These are phyloP conservation scores for Xylaria sp. DNA, from an alignment of 2,329 filamentous ascomycete genomes.

Conservation along the genomic window DNA sequence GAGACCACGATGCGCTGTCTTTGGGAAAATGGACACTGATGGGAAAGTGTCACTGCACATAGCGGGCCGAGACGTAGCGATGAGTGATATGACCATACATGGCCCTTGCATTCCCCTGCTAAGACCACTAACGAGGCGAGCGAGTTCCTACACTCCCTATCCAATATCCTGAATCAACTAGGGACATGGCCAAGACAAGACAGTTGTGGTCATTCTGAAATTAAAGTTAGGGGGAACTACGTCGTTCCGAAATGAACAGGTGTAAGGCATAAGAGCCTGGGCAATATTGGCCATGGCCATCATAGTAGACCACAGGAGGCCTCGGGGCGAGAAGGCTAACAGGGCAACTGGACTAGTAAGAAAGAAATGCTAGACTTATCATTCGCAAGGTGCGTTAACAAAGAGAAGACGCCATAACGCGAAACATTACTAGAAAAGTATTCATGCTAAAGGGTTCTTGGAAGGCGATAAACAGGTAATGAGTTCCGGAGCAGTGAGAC, in stretches of 20 bases:
- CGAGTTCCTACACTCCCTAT: neutral
- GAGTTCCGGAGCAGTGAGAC: too few relatives aligned
- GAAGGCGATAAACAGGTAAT: neutral
- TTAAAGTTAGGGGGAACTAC: constrained; percentile 42
- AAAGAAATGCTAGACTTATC: neutral
- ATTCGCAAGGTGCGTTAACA: neutral
- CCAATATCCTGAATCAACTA: neutral
- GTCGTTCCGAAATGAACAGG: constrained; percentile 50
- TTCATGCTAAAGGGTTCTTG: neutral
- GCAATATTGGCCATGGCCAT: neutral
- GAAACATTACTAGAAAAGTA: constrained; percentile 14
- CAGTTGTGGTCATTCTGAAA: constrained; percentile 17
- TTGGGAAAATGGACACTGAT: neutral
- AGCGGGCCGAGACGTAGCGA: neutral
- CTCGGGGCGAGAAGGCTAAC: neutral
- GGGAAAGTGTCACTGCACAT: neutral
- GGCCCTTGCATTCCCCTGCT: neutral
- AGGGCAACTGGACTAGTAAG: neutral
- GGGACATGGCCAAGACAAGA: constrained; percentile 8
- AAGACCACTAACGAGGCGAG: neutral
- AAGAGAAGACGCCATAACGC: neutral
- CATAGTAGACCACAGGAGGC: neutral
- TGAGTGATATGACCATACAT: neutral
- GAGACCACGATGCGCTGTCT: neutral
- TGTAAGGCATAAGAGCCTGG: constrained; percentile 6